Percentiles rank a stretch among this genome's conserved stretches.
Conservation (phyloP, 2,329 filamentous ascomycete genomes). For the Cladosporium colombiae region DNA sequence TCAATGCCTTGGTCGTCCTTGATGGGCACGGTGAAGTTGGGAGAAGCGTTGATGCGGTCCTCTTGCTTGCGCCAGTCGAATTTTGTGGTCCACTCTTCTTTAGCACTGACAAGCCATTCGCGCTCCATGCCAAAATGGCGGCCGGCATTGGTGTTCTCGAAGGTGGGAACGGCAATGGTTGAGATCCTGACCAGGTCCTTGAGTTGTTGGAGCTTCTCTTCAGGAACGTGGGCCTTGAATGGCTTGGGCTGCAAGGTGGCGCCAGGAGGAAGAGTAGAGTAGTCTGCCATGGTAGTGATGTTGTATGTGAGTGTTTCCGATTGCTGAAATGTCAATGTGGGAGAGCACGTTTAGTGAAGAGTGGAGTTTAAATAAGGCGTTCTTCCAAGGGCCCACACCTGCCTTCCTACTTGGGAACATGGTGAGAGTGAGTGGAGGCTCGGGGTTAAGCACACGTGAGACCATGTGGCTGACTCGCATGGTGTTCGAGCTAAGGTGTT, state of each 20-base stretch:
- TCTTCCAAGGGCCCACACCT: not conserved
- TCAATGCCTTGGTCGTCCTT: conserved; percentile 40
- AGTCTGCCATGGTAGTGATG: conserved; percentile 25
- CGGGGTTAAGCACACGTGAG: not conserved
- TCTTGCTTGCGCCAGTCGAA: conserved; percentile 46
- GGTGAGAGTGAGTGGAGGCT: not conserved
- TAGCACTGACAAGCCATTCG: conserved; percentile 48
- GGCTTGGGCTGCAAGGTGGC: conserved; percentile 42
- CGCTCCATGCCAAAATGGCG: conserved; percentile 48
- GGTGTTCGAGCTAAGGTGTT: not conserved
- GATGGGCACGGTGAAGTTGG: conserved; percentile 51
- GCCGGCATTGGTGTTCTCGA: conserved; percentile 46
- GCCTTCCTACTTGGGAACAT: not conserved
- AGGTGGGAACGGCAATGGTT: conserved; percentile 51
- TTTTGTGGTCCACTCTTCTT: conserved; percentile 37
- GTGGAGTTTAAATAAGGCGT: not conserved
- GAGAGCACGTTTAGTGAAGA: not conserved
- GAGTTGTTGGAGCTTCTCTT: conserved; percentile 49
- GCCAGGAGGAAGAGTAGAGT: conserved; percentile 37
- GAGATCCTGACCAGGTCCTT: conserved; percentile 50
- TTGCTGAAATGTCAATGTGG: not conserved
- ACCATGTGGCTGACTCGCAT: not conserved
- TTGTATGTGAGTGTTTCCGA: not conserved
- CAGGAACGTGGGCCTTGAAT: conserved; percentile 47
- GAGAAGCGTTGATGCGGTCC: conserved; percentile 51